These are phyloP conservation scores for Rutidosis leptorrhynchoides DNA, from an alignment of 129 eudicot genomes.

Conservation along the genomic window DNA sequence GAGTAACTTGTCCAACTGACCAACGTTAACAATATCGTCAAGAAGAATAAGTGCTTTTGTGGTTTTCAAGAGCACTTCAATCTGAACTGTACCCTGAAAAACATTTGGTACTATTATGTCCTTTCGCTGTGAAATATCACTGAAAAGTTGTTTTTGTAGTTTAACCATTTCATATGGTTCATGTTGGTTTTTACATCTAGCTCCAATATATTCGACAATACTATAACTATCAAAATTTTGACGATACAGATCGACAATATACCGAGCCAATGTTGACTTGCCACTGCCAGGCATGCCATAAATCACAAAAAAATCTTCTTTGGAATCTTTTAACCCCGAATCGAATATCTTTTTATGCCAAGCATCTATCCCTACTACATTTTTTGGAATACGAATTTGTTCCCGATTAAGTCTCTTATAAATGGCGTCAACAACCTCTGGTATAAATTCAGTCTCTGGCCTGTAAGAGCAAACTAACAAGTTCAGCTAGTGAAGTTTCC, in stretches of 20 bases:
- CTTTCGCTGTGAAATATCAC: conserved; percentile 14
- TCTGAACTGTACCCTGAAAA: conserved; percentile 8
- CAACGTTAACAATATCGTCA: conserved; percentile 10
- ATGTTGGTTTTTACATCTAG: background rate
- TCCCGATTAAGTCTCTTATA: conserved; percentile 8
- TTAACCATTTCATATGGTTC: conserved; percentile 17
- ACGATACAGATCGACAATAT: conserved; percentile 14
- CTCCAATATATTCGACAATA: conserved; percentile 18
- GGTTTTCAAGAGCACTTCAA: background rate
- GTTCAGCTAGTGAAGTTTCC: background rate
- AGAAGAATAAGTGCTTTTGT: conserved; percentile 20
- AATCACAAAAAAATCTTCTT: background rate
- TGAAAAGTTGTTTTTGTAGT: conserved; percentile 33
- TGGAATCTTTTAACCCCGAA: conserved; percentile 11
- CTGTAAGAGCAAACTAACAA: background rate
- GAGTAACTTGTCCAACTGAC: background rate
- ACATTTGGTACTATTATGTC: background rate
- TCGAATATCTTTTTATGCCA: background rate
- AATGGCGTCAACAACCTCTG: conserved; percentile 7
- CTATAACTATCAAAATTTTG: conserved; percentile 21
- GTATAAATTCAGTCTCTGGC: conserved; percentile 2
- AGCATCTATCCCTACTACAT: conserved; percentile 13
- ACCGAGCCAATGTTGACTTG: conserved; percentile 32
- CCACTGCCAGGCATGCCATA: conserved; percentile 32
- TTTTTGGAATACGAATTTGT: conserved; percentile 2